Evolutionary conservation across 495 filamentous ascomycete species (phyloP).

Genomic region (Talaromyces adpressus): DNA sequence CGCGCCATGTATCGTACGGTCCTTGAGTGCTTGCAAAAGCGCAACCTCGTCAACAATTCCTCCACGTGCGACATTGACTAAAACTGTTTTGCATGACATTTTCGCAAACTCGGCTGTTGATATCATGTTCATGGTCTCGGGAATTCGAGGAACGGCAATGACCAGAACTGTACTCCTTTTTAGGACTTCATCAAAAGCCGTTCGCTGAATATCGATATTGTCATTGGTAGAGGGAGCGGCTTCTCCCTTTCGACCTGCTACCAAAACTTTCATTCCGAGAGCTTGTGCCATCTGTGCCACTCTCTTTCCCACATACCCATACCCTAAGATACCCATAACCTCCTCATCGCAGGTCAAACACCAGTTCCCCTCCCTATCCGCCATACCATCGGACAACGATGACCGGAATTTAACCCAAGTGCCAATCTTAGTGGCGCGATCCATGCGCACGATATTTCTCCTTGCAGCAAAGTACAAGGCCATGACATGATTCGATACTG

Average conservation of each 20-base stretch:
- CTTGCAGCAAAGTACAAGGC: constrained; percentile 47
- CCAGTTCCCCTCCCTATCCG: neutral
- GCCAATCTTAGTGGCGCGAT: constrained; percentile 24
- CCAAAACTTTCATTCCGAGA: constrained; percentile 26
- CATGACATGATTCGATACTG: constrained; percentile 49
- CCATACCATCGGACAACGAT: constrained; percentile 9
- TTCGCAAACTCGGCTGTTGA: constrained; percentile 38
- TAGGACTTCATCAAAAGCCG: constrained; percentile 40
- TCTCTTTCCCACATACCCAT: constrained; percentile 23
- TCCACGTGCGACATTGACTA: constrained; percentile 53
- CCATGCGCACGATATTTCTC: constrained; percentile 37
- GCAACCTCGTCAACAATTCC: constrained; percentile 51
- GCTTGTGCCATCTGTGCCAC: constrained; percentile 20
- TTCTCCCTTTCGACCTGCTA: constrained; percentile 35
- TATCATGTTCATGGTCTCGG: constrained; percentile 42
- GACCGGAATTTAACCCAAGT: constrained; percentile 18
- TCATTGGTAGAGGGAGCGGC: constrained; percentile 7
- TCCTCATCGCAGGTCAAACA: constrained; percentile 24
- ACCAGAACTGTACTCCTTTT: constrained; percentile 40
- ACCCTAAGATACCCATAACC: constrained; percentile 25
- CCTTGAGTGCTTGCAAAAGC: constrained; percentile 39
- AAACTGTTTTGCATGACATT: constrained; percentile 42
- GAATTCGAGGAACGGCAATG: constrained; percentile 36
- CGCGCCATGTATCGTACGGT: constrained; percentile 41
- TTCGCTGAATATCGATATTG: constrained; percentile 19